These are phyloP conservation scores for Beta lomatogona DNA, from an alignment of 179 eudicot genomes.

Conservation along the genomic window DNA sequence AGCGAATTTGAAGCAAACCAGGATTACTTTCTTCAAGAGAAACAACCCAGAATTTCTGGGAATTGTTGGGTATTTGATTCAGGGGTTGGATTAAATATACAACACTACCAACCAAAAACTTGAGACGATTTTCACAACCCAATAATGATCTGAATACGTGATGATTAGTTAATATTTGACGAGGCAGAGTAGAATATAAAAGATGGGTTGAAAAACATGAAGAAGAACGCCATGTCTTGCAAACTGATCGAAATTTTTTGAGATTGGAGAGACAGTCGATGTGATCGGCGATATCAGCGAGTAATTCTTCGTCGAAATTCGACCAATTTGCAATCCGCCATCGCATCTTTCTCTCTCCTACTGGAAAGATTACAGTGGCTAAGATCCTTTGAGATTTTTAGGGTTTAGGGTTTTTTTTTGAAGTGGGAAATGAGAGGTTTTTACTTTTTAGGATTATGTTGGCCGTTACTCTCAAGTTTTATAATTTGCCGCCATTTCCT, in stretches of 20 bases:
- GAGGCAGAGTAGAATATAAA: not conserved
- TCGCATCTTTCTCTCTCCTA: not conserved
- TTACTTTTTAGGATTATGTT: not conserved
- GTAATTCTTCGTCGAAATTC: not conserved
- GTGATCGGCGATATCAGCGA: not conserved
- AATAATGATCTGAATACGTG: not conserved
- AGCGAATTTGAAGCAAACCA: not conserved
- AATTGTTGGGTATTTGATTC: not conserved
- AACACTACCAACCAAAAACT: conserved; percentile 12
- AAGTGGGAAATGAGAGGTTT: not conserved
- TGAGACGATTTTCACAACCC: conserved; percentile 8
- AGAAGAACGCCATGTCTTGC: conserved; percentile 4
- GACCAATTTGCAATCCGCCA: not conserved
- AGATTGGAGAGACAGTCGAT: not conserved
- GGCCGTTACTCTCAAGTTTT: too few relatives aligned
- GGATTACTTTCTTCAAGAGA: conserved; percentile 16
- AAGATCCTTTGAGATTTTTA: not conserved
- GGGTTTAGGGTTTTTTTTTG: not conserved
- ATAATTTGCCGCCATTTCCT: too few relatives aligned
- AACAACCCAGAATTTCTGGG: conserved; percentile 13
- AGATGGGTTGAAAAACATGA: not conserved
- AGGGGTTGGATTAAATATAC: not conserved
- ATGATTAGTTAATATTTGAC: not conserved
- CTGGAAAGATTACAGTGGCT: not conserved
- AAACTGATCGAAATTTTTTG: conserved; percentile 11